Base-by-base conservation (phyloP, 2,329 filamentous ascomycete genomes). In the Aureobasidium namibiae region DNA sequence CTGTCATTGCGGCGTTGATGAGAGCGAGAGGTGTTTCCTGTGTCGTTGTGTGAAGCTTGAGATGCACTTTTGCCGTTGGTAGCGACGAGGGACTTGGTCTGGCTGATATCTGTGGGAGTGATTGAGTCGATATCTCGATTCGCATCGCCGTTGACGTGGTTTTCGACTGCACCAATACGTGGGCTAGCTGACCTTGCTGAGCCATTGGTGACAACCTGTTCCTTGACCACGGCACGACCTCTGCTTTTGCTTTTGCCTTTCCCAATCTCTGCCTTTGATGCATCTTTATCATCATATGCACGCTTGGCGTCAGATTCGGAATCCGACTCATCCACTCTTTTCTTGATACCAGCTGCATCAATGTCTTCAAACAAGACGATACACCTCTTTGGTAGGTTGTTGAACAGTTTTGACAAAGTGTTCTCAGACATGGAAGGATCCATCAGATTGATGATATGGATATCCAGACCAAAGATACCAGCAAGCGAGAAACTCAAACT, bases 381-480 rank as follows among this genome's bases (percentile, higher is more conserved):
- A 61, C 76, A 78, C 11, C 76, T 68, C 33, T 69, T 66, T 1
- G 76, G 76, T 6, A 79, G 69, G 4, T 67, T 64, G 26, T 72
- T 72, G 63, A 79, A 78, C 4, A 79, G 67, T 36, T 69, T 67
- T 21, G 73, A 72, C 62, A 78, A 75, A 66, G 90, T 83, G 54
- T 82, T 76, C 69, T 91, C 88, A 29, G 82, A 84, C 63, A 96
- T 79, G 3, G 86, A 83, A 13, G 89, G 88, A 66, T 96, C 90
- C 53, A 74, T 74, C 34, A 79, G 67, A 18, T 72, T 74, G 33
- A 78, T 74, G 53, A 72, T 74, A 64, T 77, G 76, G 29, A 79
- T 73, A 42, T 74, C 70, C 2, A 79, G 66, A 2, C 76, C 75
- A 58, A 79, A 79, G 36, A 78, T 71, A 1, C 76, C 76, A 11